phyloP scores from a whole-genome alignment of 148 eudicot species.

The Persicaria maculosa region DNA sequence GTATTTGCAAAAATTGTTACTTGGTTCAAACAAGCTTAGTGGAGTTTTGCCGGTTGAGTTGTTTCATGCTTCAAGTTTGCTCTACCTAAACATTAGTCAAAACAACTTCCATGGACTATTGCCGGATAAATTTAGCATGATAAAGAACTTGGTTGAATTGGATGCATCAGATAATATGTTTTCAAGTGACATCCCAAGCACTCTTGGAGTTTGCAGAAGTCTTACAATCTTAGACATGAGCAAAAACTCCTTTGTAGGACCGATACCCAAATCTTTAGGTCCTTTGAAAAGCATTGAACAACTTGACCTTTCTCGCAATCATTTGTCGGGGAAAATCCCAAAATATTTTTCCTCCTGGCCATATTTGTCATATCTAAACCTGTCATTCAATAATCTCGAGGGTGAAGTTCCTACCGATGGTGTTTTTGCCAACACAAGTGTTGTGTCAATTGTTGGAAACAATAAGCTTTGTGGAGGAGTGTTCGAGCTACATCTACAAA shows the following conservation, averaged over 20 bases:
- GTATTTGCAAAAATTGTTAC: constrained; percentile 13
- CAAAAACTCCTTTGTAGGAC: constrained; percentile 26
- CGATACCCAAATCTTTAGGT: constrained; percentile 22
- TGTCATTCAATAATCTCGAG: constrained; percentile 25
- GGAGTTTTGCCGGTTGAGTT: constrained; percentile 30
- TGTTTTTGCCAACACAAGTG: too few species aligned
- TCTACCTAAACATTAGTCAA: constrained; percentile 1
- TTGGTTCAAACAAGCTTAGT: constrained; percentile 19
- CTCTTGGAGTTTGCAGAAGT: constrained; percentile 20
- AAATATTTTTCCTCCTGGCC: constrained; percentile 2
- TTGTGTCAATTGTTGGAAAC: too few species aligned
- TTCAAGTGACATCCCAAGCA: constrained; percentile 23
- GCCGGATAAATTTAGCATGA: constrained; percentile 21
- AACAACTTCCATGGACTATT: constrained; percentile 26
- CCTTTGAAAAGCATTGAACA: constrained; percentile 15
- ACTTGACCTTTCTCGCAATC: constrained; percentile 32
- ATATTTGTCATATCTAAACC: constrained; percentile 13
- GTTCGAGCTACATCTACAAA: too few species aligned
- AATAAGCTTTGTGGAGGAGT: too few species aligned
- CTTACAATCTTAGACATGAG: constrained; percentile 17
- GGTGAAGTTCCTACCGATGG: constrained; percentile 24
- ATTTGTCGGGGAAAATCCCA: constrained; percentile 32
- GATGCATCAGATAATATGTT: constrained; percentile 20
- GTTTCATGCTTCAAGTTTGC: constrained; percentile 13
- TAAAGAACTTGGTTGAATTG: constrained; percentile 20